phyloP scores from a whole-genome alignment of 257 asterid genomes.

The Solanum sejunctum region DNA sequence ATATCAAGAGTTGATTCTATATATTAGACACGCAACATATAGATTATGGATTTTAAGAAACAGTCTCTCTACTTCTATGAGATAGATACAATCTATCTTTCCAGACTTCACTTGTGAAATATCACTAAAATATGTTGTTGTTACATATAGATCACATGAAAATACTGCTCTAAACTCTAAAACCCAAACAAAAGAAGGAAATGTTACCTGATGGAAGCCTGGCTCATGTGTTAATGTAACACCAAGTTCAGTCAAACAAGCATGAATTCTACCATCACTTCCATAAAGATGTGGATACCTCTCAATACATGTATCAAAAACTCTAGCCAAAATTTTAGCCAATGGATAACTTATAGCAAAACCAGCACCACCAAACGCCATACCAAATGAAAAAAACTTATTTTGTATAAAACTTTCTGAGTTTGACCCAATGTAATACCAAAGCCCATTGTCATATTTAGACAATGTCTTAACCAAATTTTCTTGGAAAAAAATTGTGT shows the following conservation, averaged over 20 bases:
- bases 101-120: too few species aligned
- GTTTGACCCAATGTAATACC: slow-evolving; percentile 48
- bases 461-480: slow-evolving; percentile 48
- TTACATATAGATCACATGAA: not conserved
- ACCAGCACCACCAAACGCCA: slow-evolving; percentile 89
- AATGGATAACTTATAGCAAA: slow-evolving; percentile 58
- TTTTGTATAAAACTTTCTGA: slow-evolving; percentile 71
- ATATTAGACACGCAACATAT: too few species aligned
- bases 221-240: slow-evolving; percentile 51
- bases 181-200: not conserved
- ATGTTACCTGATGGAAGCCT: slow-evolving; percentile 67
- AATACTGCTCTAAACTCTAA: not conserved
- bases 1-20: too few species aligned
- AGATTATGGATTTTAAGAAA: too few species aligned
- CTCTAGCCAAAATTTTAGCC: slow-evolving; percentile 46
- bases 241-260: slow-evolving; percentile 72
- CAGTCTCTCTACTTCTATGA: too few species aligned
- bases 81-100: too few species aligned
- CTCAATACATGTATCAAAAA: slow-evolving; percentile 45
- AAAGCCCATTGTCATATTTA: slow-evolving; percentile 41
- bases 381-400: slow-evolving; percentile 39
- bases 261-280: slow-evolving; percentile 68
- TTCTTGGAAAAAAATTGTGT: slow-evolving; percentile 44
- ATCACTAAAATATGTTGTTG: too few species aligned
- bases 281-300: slow-evolving; percentile 63